These are phyloP conservation scores for Diaporthe destruens DNA, from an alignment of 2,329 filamentous ascomycete species.

Conservation along the genomic window DNA sequence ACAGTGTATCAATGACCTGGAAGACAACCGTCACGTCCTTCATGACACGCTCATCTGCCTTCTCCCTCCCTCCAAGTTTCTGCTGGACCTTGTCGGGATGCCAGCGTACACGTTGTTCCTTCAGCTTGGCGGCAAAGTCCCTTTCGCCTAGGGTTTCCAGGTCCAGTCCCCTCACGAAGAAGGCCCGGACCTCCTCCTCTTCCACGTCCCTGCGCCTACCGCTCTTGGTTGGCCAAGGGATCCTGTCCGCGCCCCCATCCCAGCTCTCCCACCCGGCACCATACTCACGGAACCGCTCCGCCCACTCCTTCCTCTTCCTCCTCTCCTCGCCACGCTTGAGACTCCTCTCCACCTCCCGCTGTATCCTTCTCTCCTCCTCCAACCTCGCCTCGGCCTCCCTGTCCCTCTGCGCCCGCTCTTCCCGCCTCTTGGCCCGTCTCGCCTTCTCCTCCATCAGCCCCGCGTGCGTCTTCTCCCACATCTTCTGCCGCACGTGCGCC, in stretches of 20 bases:
- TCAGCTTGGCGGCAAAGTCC: conserved; percentile 68
- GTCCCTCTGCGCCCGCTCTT: conserved; percentile 74
- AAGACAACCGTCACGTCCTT: conserved; percentile 89
- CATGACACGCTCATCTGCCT: conserved; percentile 79
- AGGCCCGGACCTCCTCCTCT: conserved; percentile 73
- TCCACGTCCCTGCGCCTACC: conserved; percentile 68
- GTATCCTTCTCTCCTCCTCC: conserved; percentile 60
- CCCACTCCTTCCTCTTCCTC: conserved; percentile 65
- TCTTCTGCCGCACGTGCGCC: conserved; percentile 83
- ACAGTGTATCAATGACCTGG: conserved; percentile 87
- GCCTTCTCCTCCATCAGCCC: conserved; percentile 83
- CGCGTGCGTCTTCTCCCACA: conserved; percentile 96
- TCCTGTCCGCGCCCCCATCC: conserved; percentile 57
- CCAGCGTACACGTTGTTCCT: conserved; percentile 91
- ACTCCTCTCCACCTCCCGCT: conserved; percentile 76
- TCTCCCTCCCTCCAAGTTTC: conserved; percentile 78
- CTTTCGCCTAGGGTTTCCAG: conserved; percentile 59
- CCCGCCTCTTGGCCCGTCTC: conserved; percentile 56
- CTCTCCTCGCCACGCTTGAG: conserved; percentile 76
- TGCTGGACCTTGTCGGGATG: conserved; percentile 99
- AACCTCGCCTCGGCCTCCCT: conserved; percentile 54
- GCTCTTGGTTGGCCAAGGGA: conserved; percentile 81
- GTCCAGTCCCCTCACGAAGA: conserved; percentile 69
- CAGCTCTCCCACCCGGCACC: conserved; percentile 70
- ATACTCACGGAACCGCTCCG: conserved; percentile 75